A percentile compares a stretch with the other conserved stretches of the same genome.
phyloP scores from a whole-genome alignment of 441 rosid genomes.

The Raphanus hybrid region DNA sequence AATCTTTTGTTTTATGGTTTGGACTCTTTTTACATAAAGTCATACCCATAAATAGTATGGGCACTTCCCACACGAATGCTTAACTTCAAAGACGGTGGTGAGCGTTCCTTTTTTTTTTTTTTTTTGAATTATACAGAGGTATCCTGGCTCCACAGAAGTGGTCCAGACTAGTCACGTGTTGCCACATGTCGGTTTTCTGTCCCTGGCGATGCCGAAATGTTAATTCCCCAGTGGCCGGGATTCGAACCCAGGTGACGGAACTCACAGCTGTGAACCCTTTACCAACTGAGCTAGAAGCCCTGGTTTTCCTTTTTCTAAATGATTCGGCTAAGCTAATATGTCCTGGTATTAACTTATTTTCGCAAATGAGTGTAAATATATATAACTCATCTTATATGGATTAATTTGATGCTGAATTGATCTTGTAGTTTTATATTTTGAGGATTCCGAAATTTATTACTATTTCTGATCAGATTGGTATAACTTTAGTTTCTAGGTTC shows the following conservation, averaged over 20 bases:
- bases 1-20: constrained; percentile 38
- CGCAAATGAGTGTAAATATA: neutral
- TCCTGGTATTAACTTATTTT: neutral
- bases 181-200: no score
- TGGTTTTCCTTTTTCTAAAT: neutral
- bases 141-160: no score
- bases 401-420: neutral
- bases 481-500: no score
- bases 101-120: neutral
- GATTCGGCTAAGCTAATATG: neutral
- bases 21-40: constrained; percentile 24
- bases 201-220: no score
- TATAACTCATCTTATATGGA: neutral
- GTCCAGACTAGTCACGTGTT: no score
- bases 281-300: no score
- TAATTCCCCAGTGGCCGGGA: no score
- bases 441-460: neutral
- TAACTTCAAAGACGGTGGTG: constrained; percentile 33
- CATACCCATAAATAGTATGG: constrained; percentile 19
- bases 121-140: no score
- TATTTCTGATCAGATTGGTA: no score
- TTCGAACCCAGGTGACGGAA: no score
- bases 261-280: no score
- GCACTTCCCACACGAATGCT: constrained; percentile 41
- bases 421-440: neutral